Evolutionary conservation across 2,329 filamentous ascomycete species (phyloP).

Genomic region (Calonectria honghensis): DNA sequence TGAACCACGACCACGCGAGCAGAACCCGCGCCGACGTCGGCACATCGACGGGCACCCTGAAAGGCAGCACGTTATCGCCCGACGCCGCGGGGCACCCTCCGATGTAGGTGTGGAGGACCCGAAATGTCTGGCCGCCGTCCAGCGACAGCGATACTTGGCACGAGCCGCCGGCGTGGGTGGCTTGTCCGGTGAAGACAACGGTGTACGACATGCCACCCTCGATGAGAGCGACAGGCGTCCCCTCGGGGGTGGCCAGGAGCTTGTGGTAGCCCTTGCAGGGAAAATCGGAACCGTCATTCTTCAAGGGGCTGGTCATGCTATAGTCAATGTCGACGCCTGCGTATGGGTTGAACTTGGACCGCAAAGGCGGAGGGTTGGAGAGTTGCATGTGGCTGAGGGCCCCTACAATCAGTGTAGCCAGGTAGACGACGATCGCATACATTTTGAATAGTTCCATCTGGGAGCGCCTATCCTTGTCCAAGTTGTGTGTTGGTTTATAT

Average conservation of each 20-base stretch:
- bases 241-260: constrained; percentile 54
- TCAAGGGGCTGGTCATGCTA: constrained; percentile 80
- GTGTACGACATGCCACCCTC: constrained; percentile 71
- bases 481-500: background rate
- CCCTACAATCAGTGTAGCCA: background rate
- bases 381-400: constrained; percentile 69
- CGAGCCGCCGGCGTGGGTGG: constrained; percentile 74
- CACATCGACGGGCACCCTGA: constrained; percentile 72
- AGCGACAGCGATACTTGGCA: constrained; percentile 79
- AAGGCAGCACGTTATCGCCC: constrained; percentile 58
- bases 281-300: constrained; percentile 77
- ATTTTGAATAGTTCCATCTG: background rate
- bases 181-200: constrained; percentile 72
- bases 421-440: background rate
- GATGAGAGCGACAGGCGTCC: constrained; percentile 70
- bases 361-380: constrained; percentile 68
- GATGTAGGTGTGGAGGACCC: constrained; percentile 66
- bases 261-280: constrained; percentile 81
- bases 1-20: constrained; percentile 79
- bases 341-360: constrained; percentile 70
- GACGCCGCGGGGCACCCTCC: constrained; percentile 58
- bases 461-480: background rate
- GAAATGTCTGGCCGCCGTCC: constrained; percentile 75
- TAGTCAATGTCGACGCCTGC: constrained; percentile 75
- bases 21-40: constrained; percentile 69